A percentile compares a stretch with the other conserved stretches of the same genome.
These are phyloP conservation scores for Pichia sp. DNA, from an alignment of 1,139 yeast genomes.

Conservation along the genomic window DNA sequence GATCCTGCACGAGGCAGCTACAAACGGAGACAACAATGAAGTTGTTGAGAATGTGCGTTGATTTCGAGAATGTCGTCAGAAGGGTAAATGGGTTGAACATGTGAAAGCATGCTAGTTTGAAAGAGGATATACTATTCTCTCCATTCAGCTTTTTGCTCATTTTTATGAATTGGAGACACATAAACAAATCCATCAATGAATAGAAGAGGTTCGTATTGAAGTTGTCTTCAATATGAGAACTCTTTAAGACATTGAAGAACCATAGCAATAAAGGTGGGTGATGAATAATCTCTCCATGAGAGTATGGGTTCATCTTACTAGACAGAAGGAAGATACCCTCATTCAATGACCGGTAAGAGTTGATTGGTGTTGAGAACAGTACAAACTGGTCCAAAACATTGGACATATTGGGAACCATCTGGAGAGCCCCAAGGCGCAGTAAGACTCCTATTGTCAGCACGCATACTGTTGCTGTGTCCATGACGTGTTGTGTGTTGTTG, in stretches of 20 bases:
- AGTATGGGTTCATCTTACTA: slow-evolving; percentile 61
- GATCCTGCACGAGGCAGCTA: slow-evolving; percentile 37
- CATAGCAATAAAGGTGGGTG: slow-evolving; percentile 70
- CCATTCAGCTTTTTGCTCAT: slow-evolving; percentile 27
- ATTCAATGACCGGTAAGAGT: slow-evolving; percentile 57
- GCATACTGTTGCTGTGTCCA: slow-evolving; percentile 3
- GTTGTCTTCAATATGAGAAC: slow-evolving; percentile 14
- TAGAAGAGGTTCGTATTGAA: slow-evolving; percentile 30
- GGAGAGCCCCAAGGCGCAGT: slow-evolving; percentile 5
- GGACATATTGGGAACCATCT: slow-evolving; percentile 19
- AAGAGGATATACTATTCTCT: slow-evolving; percentile 29
- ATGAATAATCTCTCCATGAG: slow-evolving; percentile 74
- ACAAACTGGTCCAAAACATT: slow-evolving; percentile 45
- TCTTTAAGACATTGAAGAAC: slow-evolving; percentile 35
- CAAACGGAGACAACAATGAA: slow-evolving; percentile 47
- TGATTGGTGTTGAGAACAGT: slow-evolving; percentile 74
- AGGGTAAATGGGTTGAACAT: slow-evolving; percentile 75
- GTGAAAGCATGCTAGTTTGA: slow-evolving; percentile 53
- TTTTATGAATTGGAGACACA: slow-evolving; percentile 36
- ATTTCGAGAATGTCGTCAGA: slow-evolving; percentile 60
- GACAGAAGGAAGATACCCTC: slow-evolving; percentile 72
- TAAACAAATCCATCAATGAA: slow-evolving; percentile 36
- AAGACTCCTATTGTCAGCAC: slow-evolving; percentile 6
- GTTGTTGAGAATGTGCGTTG: slow-evolving; percentile 58
- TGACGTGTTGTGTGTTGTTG: not conserved